These are phyloP conservation scores for Chytriomyces sp. DNA, from an alignment of 192 early-diverging fungal genomes.

Conservation along the genomic window DNA sequence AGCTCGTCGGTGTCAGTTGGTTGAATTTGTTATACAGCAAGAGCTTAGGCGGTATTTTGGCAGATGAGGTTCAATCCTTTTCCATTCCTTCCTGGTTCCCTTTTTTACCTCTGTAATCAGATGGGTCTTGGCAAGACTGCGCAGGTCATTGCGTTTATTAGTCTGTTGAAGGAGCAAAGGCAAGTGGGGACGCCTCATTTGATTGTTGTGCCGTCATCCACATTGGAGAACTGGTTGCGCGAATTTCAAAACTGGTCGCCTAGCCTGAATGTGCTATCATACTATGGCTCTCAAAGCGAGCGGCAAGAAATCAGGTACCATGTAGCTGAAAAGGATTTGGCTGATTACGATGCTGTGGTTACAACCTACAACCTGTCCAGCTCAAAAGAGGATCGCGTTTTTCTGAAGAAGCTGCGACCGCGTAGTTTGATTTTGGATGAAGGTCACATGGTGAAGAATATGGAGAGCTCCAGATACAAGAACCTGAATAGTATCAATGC, in stretches of 20 bases:
- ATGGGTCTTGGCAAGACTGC: slow-evolving; percentile 96
- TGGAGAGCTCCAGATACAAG: slow-evolving; percentile 74
- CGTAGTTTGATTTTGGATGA: slow-evolving; percentile 83
- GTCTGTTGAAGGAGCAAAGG: slow-evolving; percentile 50
- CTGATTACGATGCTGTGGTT: slow-evolving; percentile 64
- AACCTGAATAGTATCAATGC: slow-evolving; percentile 62
- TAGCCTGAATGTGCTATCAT: slow-evolving; percentile 34
- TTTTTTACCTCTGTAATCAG: slow-evolving; percentile 41
- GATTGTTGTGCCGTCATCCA: slow-evolving; percentile 85
- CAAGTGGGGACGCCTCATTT: slow-evolving; percentile 68
- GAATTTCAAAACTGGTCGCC: slow-evolving; percentile 70
- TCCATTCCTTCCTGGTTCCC: background rate
- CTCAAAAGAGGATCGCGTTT: slow-evolving; percentile 68
- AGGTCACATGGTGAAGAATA: slow-evolving; percentile 80
- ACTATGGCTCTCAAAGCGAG: slow-evolving; percentile 48
- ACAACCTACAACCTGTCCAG: slow-evolving; percentile 81
- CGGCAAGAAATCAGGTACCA: slow-evolving; percentile 55
- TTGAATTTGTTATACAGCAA: slow-evolving; percentile 72
- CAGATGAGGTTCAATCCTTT: slow-evolving; percentile 55
- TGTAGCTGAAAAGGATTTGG: slow-evolving; percentile 42
- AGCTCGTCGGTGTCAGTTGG: slow-evolving; percentile 89
- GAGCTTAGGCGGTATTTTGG: slow-evolving; percentile 72
- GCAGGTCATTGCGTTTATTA: slow-evolving; percentile 85
- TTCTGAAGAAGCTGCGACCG: slow-evolving; percentile 67
- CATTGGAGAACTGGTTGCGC: slow-evolving; percentile 88